Evolutionary conservation across 2,329 filamentous ascomycete genomes (phyloP), one percentile per base, ranked within the genome.

Genomic region (Tolypocladium amazonense): DNA sequence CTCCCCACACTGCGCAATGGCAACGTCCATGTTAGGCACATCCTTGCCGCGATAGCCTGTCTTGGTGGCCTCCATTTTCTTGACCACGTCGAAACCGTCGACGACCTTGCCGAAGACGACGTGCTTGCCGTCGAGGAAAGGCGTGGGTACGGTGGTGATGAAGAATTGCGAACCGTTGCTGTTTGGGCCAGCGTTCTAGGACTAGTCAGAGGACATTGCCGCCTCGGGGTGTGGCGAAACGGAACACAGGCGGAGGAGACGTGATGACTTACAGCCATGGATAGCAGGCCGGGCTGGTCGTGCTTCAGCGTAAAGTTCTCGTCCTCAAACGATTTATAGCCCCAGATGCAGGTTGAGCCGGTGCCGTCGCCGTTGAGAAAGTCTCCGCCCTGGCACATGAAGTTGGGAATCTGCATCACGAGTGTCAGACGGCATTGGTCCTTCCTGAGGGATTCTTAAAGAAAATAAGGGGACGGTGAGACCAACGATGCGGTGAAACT

Each of bases 131-230:
- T 97, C 89, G 33, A 99, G 78, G 71, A 95, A 95, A 1, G 91
- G 90, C 0, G 93, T 94, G 6, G 89, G 81, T 2, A 88, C 88
- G 0, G 90, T 94, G 2, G 92, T 97, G 77, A 97, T 93, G 81
- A 99, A 99, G 80, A 99, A 99, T 71, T 97, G 94, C 61, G 86
- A 92, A 43, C 94, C 94, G 73, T 97, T 97, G 65, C 90, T 93
- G 75, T 97, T 89, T 58, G 90, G 89, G 1, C 93, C 93, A 35
- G 89, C 89, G 72, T 97, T 97, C 88, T 94, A 63, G 8, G 45
- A 6, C 7, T 8, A 54, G 38, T 56, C 25, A 57, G 62, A 54
- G 50, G 37, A 33, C 27, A 57, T 25, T 52, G 63, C 41, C 20
- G 9, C 15, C 30, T 41, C 54, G 50, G 47, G n/a, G 20, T 57